phyloP scores from a whole-genome alignment of 2,329 filamentous ascomycete species.

The Blumeria graminis region DNA sequence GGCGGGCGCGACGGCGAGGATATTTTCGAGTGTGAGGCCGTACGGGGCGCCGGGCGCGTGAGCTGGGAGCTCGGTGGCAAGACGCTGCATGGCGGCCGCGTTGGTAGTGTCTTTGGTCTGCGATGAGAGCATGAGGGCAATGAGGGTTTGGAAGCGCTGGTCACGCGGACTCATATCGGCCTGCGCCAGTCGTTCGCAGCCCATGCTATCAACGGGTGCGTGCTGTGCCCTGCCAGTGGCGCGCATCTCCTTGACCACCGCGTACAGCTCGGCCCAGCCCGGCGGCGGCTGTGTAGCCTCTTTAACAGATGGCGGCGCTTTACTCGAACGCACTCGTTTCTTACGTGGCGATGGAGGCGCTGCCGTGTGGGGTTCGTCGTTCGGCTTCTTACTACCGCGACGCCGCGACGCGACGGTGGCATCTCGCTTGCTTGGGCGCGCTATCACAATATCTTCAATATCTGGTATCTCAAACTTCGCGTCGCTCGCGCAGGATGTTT shows the following conservation, averaged over 20 bases:
- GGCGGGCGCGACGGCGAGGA: conserved; percentile 32
- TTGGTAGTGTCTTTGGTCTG: conserved; percentile 57
- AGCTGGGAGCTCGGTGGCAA: conserved; percentile 34
- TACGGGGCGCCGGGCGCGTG: conserved; percentile 11
- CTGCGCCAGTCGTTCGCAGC: conserved; percentile 56
- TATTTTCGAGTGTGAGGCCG: conserved; percentile 36
- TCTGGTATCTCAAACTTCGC: too few relatives aligned
- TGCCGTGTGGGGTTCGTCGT: too few relatives aligned
- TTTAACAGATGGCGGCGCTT: too few relatives aligned
- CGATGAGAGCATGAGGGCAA: conserved; percentile 46
- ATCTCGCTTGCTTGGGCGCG: too few relatives aligned
- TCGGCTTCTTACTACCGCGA: too few relatives aligned
- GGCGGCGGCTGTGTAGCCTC: conserved; percentile 30
- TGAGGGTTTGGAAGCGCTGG: conserved; percentile 41
- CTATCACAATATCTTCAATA: too few relatives aligned
- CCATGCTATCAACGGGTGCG: conserved; percentile 95
- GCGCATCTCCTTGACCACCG: conserved; percentile 54
- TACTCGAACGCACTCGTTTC: too few relatives aligned
- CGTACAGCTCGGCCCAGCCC: conserved; percentile 69
- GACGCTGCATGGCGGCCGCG: conserved; percentile 37
- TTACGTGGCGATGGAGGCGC: too few relatives aligned
- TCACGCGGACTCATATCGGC: conserved; percentile 23
- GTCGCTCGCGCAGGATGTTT: too few relatives aligned
- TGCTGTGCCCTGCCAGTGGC: conserved; percentile 29
- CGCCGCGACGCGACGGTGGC: too few relatives aligned